These are phyloP conservation scores for Boeremia lycopersici DNA, from an alignment of 2,329 filamentous ascomycete genomes.

Conservation along the genomic window DNA sequence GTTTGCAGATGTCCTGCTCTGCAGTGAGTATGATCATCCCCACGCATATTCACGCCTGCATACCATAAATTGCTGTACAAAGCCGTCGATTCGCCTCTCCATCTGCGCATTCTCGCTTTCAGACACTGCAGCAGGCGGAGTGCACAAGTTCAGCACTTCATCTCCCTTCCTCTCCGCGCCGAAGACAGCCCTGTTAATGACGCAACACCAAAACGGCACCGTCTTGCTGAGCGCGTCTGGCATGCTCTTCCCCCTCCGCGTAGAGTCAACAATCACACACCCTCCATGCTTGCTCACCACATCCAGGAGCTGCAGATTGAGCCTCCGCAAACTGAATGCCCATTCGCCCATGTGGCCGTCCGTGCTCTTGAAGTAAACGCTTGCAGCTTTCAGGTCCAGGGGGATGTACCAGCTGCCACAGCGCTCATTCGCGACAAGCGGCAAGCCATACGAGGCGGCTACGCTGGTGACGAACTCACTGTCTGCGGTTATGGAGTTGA, in stretches of 20 bases:
- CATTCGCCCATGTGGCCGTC: slow-evolving; percentile 92
- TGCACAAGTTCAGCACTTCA: slow-evolving; percentile 63
- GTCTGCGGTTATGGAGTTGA: slow-evolving; percentile 78
- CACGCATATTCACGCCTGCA: too few species aligned
- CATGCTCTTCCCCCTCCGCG: slow-evolving; percentile 90
- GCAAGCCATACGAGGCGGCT: slow-evolving; percentile 62
- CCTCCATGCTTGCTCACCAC: slow-evolving; percentile 71
- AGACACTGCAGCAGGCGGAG: slow-evolving; percentile 74
- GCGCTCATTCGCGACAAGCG: slow-evolving; percentile 88
- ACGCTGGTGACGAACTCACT: slow-evolving; percentile 73
- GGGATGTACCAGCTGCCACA: slow-evolving; percentile 95
- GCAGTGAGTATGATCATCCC: background rate
- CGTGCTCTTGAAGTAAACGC: slow-evolving; percentile 96
- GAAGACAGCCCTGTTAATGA: slow-evolving; percentile 81
- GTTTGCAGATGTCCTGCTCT: slow-evolving; percentile 59
- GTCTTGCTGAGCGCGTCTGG: slow-evolving; percentile 95
- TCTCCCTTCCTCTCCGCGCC: slow-evolving; percentile 60
- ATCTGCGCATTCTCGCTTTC: slow-evolving; percentile 83
- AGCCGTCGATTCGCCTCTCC: slow-evolving; percentile 62
- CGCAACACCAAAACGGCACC: slow-evolving; percentile 89
- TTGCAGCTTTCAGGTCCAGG: slow-evolving; percentile 67
- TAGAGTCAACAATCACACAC: slow-evolving; percentile 91
- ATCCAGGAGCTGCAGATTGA: slow-evolving; percentile 82
- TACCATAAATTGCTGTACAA: slow-evolving; percentile 58
- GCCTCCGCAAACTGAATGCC: slow-evolving; percentile 81